Evolutionary conservation across 1,284 basidiomycete species (phyloP), one percentile per base, ranked within the genome.

Genomic region (Sphagnurus paluster): DNA sequence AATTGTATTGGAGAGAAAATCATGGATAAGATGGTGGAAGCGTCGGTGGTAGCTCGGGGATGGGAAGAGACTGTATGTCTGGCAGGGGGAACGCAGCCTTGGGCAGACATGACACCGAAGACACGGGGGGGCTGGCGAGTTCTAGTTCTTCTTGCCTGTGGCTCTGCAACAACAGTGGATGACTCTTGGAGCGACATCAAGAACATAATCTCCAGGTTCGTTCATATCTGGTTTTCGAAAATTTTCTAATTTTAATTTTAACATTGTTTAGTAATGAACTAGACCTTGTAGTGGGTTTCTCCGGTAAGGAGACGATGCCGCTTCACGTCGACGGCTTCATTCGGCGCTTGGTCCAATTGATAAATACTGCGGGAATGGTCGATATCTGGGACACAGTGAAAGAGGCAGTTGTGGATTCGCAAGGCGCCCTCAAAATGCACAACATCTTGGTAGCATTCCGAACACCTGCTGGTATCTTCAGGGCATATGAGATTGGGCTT

Each of bases 251-350:
- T 32, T 17, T 36, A 32, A 13, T 30, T 42, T 13, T 28, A 13
- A 28, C 26, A 13, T 17, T 42, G 17, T 2, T 39, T 21, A 23
- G 10, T 10, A 9, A 21, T 9, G 24, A 19, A 16, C 37, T 21
- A 9, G 13, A 13, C 16, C n/a, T 50, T 29, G 21, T 41, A 34
- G 30, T 45, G 13, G 17, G 23, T 7, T 42, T 24, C 30, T 40
- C 36, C 19, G 13, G 26, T 28, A 7, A 28, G 6, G 26, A 28
- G 26, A 6, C 26, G 26, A 28, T 28, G 26, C 26, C 26, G 26
- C 26, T 28, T 7, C 6, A 7, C 7, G 26, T 28, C 26, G 26
- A 28, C 13, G 26, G 26, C 13, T 28, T 28, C 26, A 13, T 13
- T 13, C 26, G 26, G 26, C 7, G 7, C 26, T 13, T 6, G 4